A percentile compares a stretch with the other conserved stretches of the same genome.
Evolutionary conservation across 169 alveolate species (phyloP).

Genomic region (Cyclospora cayetanensis): DNA sequence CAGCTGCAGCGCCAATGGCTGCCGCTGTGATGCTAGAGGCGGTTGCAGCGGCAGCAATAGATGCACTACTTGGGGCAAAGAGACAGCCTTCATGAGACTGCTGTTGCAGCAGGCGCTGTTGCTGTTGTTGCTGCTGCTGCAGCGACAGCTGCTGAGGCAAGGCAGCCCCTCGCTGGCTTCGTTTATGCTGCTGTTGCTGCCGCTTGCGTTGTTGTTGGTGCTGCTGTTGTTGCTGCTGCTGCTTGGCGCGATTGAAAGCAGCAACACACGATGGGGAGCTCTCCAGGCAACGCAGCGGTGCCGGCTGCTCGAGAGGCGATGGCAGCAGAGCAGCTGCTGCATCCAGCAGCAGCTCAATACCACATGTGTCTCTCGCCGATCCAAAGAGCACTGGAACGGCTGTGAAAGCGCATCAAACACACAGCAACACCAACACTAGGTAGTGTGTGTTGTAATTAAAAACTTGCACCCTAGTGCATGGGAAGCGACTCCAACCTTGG

Average conservation of each 20-base stretch:
- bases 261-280: not conserved
- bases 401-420: not conserved
- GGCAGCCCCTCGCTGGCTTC: not conserved
- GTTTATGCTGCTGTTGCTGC: not conserved
- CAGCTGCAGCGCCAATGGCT: not conserved
- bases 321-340: constrained; percentile 52
- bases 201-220: not conserved
- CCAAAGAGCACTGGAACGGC: constrained; percentile 55
- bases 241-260: not conserved
- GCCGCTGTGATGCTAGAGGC: not conserved
- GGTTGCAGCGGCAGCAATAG: not conserved
- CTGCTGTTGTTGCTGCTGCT: not conserved
- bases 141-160: not conserved
- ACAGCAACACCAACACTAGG: constrained; percentile 4
- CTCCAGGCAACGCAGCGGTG: not conserved
- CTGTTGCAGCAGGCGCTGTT: not conserved
- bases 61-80: not conserved
- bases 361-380: constrained; percentile 1
- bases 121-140: constrained; percentile 51
- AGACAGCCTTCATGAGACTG: not conserved
- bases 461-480: not conserved
- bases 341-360: constrained; percentile 51
- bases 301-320: constrained; percentile 43
- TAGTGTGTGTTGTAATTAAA: not conserved
- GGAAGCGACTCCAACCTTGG: not conserved